Evolutionary conservation across 495 filamentous ascomycete species (phyloP).

Genomic region (Aspergillus hancockii): DNA sequence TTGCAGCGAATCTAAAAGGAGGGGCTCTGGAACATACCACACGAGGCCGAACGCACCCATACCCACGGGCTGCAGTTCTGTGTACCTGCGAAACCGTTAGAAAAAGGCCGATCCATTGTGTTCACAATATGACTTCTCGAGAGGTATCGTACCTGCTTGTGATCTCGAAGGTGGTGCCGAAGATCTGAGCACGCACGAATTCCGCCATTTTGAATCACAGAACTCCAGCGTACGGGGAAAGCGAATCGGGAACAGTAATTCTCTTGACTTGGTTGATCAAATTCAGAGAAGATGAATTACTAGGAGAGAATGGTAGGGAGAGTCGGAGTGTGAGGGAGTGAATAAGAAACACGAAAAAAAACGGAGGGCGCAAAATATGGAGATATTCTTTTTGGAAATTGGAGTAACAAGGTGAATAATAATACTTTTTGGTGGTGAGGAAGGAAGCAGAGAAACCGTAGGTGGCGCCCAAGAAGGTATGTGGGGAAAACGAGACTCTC

Average conservation of each 20-base stretch:
- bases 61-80: constrained; percentile 95
- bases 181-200: constrained; percentile 99
- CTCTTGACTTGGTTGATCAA: neutral
- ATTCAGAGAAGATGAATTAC: neutral
- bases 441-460: constrained; percentile 22
- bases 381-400: constrained; percentile 9
- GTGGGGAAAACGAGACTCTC: constrained; percentile 36
- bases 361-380: constrained; percentile 1
- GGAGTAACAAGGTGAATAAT: constrained; percentile 11
- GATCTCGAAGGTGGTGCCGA: constrained; percentile 99
- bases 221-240: constrained; percentile 19
- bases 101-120: neutral
- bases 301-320: constrained; percentile 3
- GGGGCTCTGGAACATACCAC: constrained; percentile 63
- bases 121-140: neutral
- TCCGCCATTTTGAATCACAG: constrained; percentile 74
- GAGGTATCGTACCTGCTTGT: constrained; percentile 79
- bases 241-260: constrained; percentile 1
- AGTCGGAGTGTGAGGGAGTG: neutral
- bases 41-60: constrained; percentile 99
- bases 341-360: too few species aligned
- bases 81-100: constrained; percentile 65
- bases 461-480: constrained; percentile 28
- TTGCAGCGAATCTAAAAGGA: constrained; percentile 17
- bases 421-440: constrained; percentile 19